Evolutionary conservation across 768 basidiomycete genomes (phyloP).

Genomic region (Mycena metata): DNA sequence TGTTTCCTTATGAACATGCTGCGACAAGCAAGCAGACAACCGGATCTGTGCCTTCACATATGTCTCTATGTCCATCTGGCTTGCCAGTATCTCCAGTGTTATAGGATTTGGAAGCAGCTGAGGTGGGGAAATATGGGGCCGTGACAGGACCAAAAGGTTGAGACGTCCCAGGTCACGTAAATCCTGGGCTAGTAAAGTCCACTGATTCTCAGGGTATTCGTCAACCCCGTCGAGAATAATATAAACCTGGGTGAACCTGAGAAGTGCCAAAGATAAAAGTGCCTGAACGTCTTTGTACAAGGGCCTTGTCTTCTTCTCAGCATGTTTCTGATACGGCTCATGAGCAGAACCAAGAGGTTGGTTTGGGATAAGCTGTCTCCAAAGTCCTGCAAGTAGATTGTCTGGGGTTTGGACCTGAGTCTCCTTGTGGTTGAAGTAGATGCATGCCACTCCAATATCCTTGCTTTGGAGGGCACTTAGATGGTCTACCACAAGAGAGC

Average conservation of each 20-base stretch:
- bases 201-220: slow-evolving; percentile 8
- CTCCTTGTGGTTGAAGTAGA: slow-evolving; percentile 25
- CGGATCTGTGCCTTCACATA: slow-evolving; percentile 4
- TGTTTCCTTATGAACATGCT: background rate
- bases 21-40: background rate
- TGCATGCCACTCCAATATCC: slow-evolving; percentile 13
- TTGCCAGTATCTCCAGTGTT: background rate
- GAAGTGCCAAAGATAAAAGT: background rate
- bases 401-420: too few relatives aligned
- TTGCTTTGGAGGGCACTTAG: background rate
- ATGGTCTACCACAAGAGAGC: slow-evolving; percentile 18
- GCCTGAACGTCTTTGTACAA: background rate
- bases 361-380: background rate
- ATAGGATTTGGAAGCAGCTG: background rate
- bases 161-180: too few relatives aligned
- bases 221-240: slow-evolving; percentile 15
- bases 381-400: too few relatives aligned
- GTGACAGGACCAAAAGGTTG: slow-evolving; percentile 2
- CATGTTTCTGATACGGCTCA: background rate
- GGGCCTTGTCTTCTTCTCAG: background rate
- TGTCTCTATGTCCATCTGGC: background rate
- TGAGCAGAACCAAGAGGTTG: background rate
- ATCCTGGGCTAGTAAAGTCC: background rate
- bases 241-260: slow-evolving; percentile 6
- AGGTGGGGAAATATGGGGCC: slow-evolving; percentile 2